A percentile compares a stretch with the other conserved stretches of the same genome.
phyloP scores from a whole-genome alignment of 306 rosid genomes.

The Abrus precatorius region DNA sequence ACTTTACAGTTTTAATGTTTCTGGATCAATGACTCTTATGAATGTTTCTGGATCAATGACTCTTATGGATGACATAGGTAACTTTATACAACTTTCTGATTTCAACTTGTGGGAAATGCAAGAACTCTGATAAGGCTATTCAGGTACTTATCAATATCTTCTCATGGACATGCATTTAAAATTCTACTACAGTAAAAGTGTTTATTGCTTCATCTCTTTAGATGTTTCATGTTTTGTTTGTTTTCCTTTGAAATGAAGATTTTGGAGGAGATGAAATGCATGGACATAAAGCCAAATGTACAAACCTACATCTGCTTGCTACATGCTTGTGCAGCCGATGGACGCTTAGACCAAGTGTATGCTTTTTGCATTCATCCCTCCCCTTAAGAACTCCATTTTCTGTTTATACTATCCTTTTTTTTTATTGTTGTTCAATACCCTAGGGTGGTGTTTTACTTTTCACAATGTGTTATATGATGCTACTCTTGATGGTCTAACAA shows the following conservation, averaged over 20 bases:
- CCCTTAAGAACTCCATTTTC: neutral
- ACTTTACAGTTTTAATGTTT: constrained; percentile 19
- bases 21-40: constrained; percentile 29
- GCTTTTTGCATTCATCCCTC: constrained; percentile 26
- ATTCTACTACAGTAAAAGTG: constrained; percentile 22
- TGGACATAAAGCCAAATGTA: constrained; percentile 80
- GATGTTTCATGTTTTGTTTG: constrained; percentile 22
- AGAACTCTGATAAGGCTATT: constrained; percentile 80
- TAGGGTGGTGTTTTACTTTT: constrained; percentile 15
- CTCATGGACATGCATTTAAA: neutral
- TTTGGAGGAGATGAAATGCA: constrained; percentile 88
- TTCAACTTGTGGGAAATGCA: constrained; percentile 86
- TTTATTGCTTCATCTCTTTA: constrained; percentile 16
- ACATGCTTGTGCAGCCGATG: constrained; percentile 89
- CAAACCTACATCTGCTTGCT: constrained; percentile 89
- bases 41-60: constrained; percentile 34
- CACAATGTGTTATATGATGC: constrained; percentile 9
- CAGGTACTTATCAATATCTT: constrained; percentile 60
- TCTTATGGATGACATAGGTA: constrained; percentile 63
- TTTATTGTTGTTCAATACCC: constrained; percentile 3
- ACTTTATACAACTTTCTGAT: constrained; percentile 78
- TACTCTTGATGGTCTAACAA: constrained; percentile 7
- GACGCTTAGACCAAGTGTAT: constrained; percentile 89
- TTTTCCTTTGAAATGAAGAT: constrained; percentile 59
- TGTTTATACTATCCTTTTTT: neutral